Evolutionary conservation across 2,329 filamentous ascomycete species (phyloP), one percentile per base, ranked within the genome.

Genomic region (Biscogniauxia mediterranea): DNA sequence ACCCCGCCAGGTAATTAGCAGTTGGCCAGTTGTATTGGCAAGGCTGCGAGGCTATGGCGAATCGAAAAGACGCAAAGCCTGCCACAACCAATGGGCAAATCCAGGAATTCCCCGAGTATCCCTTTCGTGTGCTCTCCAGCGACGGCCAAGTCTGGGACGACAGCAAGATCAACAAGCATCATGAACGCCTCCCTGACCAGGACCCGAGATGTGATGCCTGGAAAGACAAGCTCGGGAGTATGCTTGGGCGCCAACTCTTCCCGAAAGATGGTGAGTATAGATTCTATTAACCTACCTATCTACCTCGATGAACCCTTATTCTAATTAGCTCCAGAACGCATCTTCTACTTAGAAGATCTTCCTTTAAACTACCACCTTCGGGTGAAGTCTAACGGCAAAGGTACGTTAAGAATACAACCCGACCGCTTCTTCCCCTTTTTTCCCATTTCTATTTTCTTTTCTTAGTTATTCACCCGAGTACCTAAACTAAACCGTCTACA

Each of bases 281-380:
- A 13, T 6, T 38, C 15, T 19, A 19, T 7, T 13, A 13, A 21
- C 50, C 23, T n/a, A 51, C 49, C 49, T 32, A 3, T 23, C 2
- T 23, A 23, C n/a, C n/a, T n/a, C 26, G 38, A 46, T 17, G 6
- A 46, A 21, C 25, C 23, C 54, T 11, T 17, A 56, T 61, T 32
- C 65, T 66, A 56, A 65, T 25, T 15, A 25, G 13, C 21, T 25
- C 38, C n/a, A 65, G 58, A 56, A 17, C 23, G 19, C 5, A 3
- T 9, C 1, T 60, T 62, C n/a, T n/a, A 21, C 17, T 51, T 67
- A 2, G 32, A 38, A 1, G 9, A 51, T 0, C 56, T 67, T 19
- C 65, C 65, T 0, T 15, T 53, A 32, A 20, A 63, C 28, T 67
- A 67, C 28, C 60, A 62, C 49, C 54, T 67, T 6, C 58, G 65